Conservation (phyloP, 2,329 filamentous ascomycete genomes). For the Aciculosporium take region DNA sequence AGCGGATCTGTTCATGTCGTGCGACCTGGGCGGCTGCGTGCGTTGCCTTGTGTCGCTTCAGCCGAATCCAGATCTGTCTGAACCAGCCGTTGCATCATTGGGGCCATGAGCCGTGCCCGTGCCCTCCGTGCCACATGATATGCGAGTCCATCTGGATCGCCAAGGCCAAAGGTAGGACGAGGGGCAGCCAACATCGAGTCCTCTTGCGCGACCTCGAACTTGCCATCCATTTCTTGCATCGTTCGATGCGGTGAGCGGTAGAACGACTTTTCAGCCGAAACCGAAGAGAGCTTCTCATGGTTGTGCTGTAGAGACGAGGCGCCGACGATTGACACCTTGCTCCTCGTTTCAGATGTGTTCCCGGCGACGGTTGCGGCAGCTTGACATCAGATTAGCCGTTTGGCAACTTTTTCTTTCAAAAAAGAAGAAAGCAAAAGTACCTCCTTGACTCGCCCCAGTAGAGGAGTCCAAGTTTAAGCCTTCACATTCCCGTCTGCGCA, state of each 20-base stretch:
- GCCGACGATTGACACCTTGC: no score
- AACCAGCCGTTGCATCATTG: background rate
- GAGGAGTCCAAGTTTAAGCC: no score
- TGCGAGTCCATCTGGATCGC: conserved; percentile 1
- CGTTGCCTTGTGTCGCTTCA: background rate
- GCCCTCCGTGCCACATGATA: background rate
- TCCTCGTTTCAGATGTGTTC: no score
- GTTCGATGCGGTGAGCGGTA: background rate
- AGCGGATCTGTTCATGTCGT: conserved; percentile 2
- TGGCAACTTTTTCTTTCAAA: no score
- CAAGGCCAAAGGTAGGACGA: background rate
- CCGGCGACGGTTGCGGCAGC: no score
- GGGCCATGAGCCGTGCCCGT: no score
- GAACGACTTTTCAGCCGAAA: background rate
- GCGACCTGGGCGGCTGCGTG: conserved; percentile 1
- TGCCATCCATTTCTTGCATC: no score
- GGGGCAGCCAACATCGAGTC: background rate
- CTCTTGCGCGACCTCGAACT: background rate
- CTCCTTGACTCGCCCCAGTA: no score
- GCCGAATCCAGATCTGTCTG: conserved; percentile 1
- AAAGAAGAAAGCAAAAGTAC: no score
- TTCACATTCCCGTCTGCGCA: no score
- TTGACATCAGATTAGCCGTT: no score
- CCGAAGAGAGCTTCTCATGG: background rate
- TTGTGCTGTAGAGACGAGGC: background rate